These are phyloP conservation scores for Candida awuae DNA, from an alignment of 805 yeast species.

Conservation along the genomic window DNA sequence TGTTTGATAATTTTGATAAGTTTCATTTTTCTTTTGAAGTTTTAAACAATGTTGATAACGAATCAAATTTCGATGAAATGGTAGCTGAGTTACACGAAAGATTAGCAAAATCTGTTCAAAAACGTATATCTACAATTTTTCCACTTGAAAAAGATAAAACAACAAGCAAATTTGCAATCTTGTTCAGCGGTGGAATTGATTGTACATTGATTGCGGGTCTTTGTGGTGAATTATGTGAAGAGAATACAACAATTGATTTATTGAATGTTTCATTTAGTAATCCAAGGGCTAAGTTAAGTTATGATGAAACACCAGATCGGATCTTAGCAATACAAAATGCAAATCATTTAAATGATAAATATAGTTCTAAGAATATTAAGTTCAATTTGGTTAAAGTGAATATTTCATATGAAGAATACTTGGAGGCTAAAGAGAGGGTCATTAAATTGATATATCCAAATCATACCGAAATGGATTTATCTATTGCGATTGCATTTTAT, in stretches of 20 bases:
- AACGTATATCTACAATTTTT: conserved; percentile 52
- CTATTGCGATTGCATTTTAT: conserved; percentile 91
- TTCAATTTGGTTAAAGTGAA: conserved; percentile 61
- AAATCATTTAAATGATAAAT: conserved; percentile 38
- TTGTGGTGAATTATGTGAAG: conserved; percentile 28
- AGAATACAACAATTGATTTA: conserved; percentile 50
- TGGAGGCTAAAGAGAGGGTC: conserved; percentile 43
- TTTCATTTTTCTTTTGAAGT: conserved; percentile 1
- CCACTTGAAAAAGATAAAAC: conserved; percentile 38
- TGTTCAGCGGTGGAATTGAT: conserved; percentile 94
- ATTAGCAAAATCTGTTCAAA: conserved; percentile 34
- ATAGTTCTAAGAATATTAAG: conserved; percentile 27
- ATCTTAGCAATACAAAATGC: conserved; percentile 60
- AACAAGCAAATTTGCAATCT: conserved; percentile 40
- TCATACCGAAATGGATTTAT: conserved; percentile 88
- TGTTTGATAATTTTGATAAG: neutral
- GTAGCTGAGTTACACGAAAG: conserved; percentile 20
- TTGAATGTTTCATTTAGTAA: conserved; percentile 90
- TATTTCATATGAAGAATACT: conserved; percentile 63
- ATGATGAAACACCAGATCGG: conserved; percentile 80
- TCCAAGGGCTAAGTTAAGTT: conserved; percentile 57
- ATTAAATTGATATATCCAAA: conserved; percentile 69
- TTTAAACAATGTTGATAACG: neutral
- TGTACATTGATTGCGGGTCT: conserved; percentile 73
- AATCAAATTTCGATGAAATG: no score